Conservation (phyloP, 108 stramenopile species). For the Nitzschia sp. region DNA sequence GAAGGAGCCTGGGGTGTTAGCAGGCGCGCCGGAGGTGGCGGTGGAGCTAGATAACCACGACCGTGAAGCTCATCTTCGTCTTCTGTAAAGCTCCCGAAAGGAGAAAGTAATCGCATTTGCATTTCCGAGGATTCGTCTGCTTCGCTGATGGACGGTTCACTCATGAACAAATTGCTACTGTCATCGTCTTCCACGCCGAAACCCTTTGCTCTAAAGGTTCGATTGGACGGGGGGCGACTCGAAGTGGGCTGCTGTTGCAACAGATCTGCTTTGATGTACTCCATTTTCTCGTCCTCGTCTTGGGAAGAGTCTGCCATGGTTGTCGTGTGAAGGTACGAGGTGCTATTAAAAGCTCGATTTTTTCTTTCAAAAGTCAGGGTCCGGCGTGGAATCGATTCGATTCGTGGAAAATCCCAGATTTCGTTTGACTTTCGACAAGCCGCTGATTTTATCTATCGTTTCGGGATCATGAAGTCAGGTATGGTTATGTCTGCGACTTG, state of each 20-base stretch:
- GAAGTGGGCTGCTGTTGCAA: neutral
- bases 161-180: conserved; percentile 39
- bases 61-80: conserved; percentile 11
- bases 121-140: conserved; percentile 27
- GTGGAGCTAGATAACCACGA: neutral
- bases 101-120: conserved; percentile 14
- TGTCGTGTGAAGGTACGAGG: neutral
- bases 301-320: conserved; percentile 14
- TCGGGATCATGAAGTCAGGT: no score
- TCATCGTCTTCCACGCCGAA: conserved; percentile 23
- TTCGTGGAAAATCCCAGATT: no score
- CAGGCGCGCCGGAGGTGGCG: neutral
- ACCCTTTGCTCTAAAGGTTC: neutral
- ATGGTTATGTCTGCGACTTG: no score
- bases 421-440: no score
- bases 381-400: no score
- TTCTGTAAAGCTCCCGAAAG: conserved; percentile 9
- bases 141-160: conserved; percentile 46
- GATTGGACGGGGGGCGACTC: neutral
- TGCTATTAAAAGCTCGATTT: no score
- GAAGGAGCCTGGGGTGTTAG: conserved; percentile 12
- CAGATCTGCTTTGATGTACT: conserved; percentile 20
- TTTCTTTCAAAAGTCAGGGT: no score
- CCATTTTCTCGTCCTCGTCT: conserved; percentile 5
- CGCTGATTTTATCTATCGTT: no score